Base-by-base conservation (phyloP, 768 basidiomycete species). In the Daedaleopsis nitida region DNA sequence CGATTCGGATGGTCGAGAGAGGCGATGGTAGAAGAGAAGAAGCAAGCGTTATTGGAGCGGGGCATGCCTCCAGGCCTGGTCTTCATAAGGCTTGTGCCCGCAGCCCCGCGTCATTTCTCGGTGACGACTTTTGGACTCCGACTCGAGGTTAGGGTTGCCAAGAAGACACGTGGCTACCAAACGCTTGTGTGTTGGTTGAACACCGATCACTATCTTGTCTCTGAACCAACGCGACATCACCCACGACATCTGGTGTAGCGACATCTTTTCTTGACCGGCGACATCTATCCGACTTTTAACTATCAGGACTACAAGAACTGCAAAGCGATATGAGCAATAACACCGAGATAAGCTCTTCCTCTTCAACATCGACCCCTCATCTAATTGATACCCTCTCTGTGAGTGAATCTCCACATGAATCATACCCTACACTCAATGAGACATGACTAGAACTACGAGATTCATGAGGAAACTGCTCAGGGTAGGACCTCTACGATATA, bases 401-500 rank as follows among this genome's bases (percentile, higher is more conserved):
- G 32, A 37, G 55, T 57, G 8, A 21, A 13, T 27, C 8, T 11
- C 23, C 14, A 21, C n/a, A 24, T 11, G 3, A 8, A 24, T 27
- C 21, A 10, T 13, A 11, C 10, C 23, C 14, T 9, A 13, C 9
- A 14, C 23, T 24, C 21, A 32, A 21, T 8, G n/a, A 16, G 13
- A 47, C 45, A 17, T 12, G 9, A 17, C 1, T 19, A 81, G 78
- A 74, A 78, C 63, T 82, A 80, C 59, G 71, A 76, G 43, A 63
- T 81, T 2, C 64, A 78, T 37, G 71, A 77, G 63, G 64, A 76
- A 50, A 63, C 80, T 21, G 74, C 61, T 2, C 64, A 59, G 7
- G 72, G 74, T 1, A 44, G 49, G 8, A 54, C 60, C 10, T 73
- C 74, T 24, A 66, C 64, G n/a, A 71, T 78, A 13, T 78, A 78